These are phyloP conservation scores for Neurospora hispaniola DNA, from an alignment of 495 filamentous ascomycete species.

Conservation along the genomic window DNA sequence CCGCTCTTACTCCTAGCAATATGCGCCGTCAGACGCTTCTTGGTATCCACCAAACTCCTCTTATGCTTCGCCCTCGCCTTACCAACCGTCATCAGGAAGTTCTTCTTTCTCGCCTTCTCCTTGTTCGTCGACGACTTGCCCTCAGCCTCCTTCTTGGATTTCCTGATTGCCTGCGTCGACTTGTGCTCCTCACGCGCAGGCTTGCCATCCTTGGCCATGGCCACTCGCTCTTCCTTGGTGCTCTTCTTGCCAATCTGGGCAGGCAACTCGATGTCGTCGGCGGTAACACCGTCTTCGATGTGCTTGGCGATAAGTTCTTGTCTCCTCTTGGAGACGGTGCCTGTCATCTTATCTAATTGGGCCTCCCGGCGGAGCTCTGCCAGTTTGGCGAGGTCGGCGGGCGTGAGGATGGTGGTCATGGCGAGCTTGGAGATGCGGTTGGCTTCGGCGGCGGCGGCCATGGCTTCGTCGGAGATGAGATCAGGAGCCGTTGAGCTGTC, in stretches of 20 bases:
- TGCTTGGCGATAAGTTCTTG: conserved; percentile 49
- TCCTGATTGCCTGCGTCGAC: conserved; percentile 66
- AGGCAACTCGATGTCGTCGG: conserved; percentile 72
- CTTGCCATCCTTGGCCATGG: conserved; percentile 65
- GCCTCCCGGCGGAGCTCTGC: conserved; percentile 71
- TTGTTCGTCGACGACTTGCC: conserved; percentile 95
- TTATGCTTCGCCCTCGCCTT: conserved; percentile 92
- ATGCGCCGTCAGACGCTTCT: conserved; percentile 69
- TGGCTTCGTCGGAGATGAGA: conserved; percentile 23
- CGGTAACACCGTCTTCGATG: conserved; percentile 73
- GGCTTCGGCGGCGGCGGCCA: conserved; percentile 30
- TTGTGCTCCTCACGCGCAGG: conserved; percentile 64
- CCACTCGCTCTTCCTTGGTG: conserved; percentile 74
- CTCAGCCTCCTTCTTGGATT: conserved; percentile 72
- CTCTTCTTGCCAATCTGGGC: conserved; percentile 53
- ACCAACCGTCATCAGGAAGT: conserved; percentile 93
- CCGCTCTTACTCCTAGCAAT: conserved; percentile 74
- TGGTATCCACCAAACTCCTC: conserved; percentile 75
- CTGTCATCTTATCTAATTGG: conserved; percentile 51
- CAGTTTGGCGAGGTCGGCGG: conserved; percentile 85
- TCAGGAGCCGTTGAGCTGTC: conserved; percentile 15
- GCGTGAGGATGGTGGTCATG: conserved; percentile 82
- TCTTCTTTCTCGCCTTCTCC: conserved; percentile 94
- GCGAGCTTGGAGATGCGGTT: conserved; percentile 48
- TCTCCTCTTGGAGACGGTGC: conserved; percentile 30